Base-by-base conservation (phyloP, 768 basidiomycete species). In the Amanita muscaria region DNA sequence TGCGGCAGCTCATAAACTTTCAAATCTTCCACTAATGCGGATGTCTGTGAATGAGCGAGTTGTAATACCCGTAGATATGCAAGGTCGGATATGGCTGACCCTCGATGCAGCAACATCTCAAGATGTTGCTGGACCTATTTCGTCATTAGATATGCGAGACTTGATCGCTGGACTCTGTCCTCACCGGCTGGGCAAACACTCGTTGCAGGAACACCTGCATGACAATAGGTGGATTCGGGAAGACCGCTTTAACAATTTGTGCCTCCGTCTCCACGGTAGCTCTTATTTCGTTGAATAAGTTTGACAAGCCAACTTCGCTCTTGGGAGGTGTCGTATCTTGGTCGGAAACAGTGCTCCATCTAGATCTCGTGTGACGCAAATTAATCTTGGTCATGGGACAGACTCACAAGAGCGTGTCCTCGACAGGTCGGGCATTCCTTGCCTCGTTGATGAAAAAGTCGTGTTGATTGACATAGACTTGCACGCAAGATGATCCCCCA, bases 391-490 rank as follows among this genome's bases (percentile, higher is more conserved):
- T 34, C 9, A 41, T 30, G 18, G 25, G 27, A 33, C 7, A 22
- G 24, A 60, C 76, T 42, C 46, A 84, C 78, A 84, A 59, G 44
- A 74, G 40, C n/a, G 68, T 68, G 54, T 83, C 80, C 24, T 76
- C 69, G 31, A 65, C 63, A 11, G 73, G 64, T 48, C 73, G 72
- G 24, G 70, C 69, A 42, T 82, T 83, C 27, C 84, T 80, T 30
- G 89, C 80, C 43, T 88, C 79, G 59, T 93, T 93, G 60, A 98
- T 97, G 72, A 99, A 99, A 70, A 99, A 99, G 60, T 98, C 96
- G 55, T 99, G 96, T 59, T 99, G 96, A 56, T 98, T 99, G 44
- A 99, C 96, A 56, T 98, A 99, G 10, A 98, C 89, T 63, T 97
- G 93, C 4, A 99, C 87, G 57, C 96, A 98, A 1, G 92, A 94